Base-by-base conservation (phyloP, 2,329 filamentous ascomycete species). In the Stemphylium vesicarium region DNA sequence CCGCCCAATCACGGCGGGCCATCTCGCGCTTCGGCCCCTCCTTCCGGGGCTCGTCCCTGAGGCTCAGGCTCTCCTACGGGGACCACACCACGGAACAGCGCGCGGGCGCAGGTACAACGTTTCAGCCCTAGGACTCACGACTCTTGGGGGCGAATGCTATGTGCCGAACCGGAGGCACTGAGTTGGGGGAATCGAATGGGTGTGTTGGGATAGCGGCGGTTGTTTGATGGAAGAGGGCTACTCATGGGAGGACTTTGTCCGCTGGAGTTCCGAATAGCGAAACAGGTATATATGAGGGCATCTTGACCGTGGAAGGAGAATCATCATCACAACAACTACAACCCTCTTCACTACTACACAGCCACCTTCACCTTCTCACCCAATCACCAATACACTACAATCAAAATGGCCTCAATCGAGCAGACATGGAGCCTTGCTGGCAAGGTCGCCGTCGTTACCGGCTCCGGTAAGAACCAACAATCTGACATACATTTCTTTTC, bases 401-500 rank as follows among this genome's bases (percentile, higher is more conserved):
- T 63, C 68, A 72, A 60, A 76, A 77, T 77, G 74, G 68, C 75
- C 53, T 59, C 66, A 57, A 72, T 73, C 49, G 70, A 78, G 63
- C 77, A 79, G 60, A 80, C 76, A 65, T 81, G 79, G 75, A 80
- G 79, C 73, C 75, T 82, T 53, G 78, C 81, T 71, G 80, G 80
- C 76, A 82, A 82, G 73, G 79, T 82, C 67, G 80, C 80, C 66
- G 78, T 82, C 64, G 80, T 82, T 68, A 82, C 80, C 61, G 80
- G 80, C 69, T 81, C 80, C 55, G 80, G 77, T 79, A 72, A 65
- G 74, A 61, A 31, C 35, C n/a, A 32, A 33, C 9, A 31, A 50
- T 38, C 16, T n/a, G 13, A 18, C 24, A 8, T 9, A 43, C 8
- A 38, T 18, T 12, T 15, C 36, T 38, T n/a, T 18, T 41, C 51